These are phyloP conservation scores for Hypoxylon sp. DNA, from an alignment of 2,329 filamentous ascomycete species.

Conservation along the genomic window DNA sequence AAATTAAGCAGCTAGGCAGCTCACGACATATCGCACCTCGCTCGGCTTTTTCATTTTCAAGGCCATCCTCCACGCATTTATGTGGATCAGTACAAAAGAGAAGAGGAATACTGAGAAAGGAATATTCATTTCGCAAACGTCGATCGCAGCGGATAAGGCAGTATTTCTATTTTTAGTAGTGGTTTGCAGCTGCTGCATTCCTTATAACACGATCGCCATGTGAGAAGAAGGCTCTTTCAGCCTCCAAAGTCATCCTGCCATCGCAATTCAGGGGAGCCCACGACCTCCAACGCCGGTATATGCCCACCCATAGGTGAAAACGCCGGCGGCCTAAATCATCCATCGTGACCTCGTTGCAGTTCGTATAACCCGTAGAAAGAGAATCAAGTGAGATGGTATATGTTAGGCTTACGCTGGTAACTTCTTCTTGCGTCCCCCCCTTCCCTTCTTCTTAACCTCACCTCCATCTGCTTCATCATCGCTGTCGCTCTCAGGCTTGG, in stretches of 20 bases:
- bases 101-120: not conserved
- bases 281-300: slow-evolving; percentile 49
- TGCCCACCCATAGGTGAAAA: slow-evolving; percentile 43
- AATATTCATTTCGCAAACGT: slow-evolving; percentile 9
- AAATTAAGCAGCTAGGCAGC: not conserved
- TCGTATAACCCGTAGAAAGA: slow-evolving; percentile 41
- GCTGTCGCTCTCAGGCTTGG: slow-evolving; percentile 65
- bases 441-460: slow-evolving; percentile 61
- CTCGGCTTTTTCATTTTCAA: not conserved
- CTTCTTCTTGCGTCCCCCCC: slow-evolving; percentile 65
- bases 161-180: slow-evolving; percentile 5
- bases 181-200: slow-evolving; percentile 8
- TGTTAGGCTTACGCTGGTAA: slow-evolving; percentile 50
- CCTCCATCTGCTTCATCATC: slow-evolving; percentile 63
- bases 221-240: slow-evolving; percentile 8
- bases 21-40: not conserved
- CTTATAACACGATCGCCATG: slow-evolving; percentile 16
- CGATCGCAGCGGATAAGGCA: slow-evolving; percentile 4
- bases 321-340: slow-evolving; percentile 48
- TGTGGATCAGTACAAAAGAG: not conserved
- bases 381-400: slow-evolving; percentile 22
- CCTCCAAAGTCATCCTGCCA: slow-evolving; percentile 28
- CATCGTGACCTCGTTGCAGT: slow-evolving; percentile 44
- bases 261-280: slow-evolving; percentile 35
- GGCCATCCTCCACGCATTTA: not conserved